Conservation (phyloP, 2,329 filamentous ascomycete species). For the Aspergillus ruber region DNA sequence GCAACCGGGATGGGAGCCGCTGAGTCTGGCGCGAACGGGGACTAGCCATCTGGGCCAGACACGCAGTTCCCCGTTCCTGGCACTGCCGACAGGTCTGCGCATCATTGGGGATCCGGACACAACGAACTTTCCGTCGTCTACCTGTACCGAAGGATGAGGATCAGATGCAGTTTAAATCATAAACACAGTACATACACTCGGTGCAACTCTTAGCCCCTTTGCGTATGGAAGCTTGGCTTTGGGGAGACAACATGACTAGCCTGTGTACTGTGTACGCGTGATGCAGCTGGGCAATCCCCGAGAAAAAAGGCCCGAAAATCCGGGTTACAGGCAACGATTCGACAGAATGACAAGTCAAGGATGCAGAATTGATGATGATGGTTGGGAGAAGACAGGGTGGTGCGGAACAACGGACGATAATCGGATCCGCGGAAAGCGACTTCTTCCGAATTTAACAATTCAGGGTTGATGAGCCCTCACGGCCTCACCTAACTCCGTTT, state of each 20-base stretch:
- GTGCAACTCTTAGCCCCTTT: conserved; percentile 16
- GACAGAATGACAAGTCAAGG: no score
- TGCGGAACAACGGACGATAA: conserved; percentile 2
- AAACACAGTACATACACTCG: conserved; percentile 11
- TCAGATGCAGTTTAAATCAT: not conserved
- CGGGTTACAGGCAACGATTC: no score
- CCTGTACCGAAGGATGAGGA: conserved; percentile 3
- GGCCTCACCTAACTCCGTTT: no score
- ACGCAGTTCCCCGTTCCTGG: conserved; percentile 10
- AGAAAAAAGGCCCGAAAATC: no score
- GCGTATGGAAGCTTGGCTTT: conserved; percentile 3
- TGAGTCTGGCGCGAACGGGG: conserved; percentile 3
- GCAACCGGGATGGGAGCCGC: conserved; percentile 10
- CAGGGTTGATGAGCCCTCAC: no score
- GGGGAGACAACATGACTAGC: no score
- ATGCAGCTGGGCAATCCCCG: no score
- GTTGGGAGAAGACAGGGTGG: no score
- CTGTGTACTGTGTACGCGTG: no score
- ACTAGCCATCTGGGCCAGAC: conserved; percentile 9
- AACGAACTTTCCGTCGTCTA: conserved; percentile 14
- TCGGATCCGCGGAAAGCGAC: not conserved
- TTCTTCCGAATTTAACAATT: no score
- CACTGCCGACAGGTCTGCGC: conserved; percentile 12
- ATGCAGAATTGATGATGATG: no score
- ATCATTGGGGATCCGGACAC: conserved; percentile 10